Conservation (phyloP, 129 eudicot genomes). For the Glebionis coronaria region DNA sequence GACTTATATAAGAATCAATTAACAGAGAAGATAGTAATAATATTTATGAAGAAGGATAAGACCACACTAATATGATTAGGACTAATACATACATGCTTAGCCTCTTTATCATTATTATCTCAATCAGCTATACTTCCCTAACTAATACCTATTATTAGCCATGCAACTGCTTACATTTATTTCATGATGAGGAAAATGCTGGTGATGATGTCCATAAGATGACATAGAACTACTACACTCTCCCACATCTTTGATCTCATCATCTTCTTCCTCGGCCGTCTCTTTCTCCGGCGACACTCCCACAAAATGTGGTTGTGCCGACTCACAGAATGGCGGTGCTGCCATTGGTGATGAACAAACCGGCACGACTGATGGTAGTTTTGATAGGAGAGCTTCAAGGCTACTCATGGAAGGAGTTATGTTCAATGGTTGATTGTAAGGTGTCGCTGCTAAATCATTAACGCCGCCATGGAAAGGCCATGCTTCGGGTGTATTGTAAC, state of each 20-base stretch:
- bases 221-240: slow-evolving; percentile 54
- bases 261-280: slow-evolving; percentile 43
- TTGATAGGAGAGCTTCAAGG: slow-evolving; percentile 91
- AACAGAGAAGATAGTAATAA: not conserved
- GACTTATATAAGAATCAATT: not conserved
- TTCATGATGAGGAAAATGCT: slow-evolving; percentile 58
- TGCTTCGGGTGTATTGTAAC: slow-evolving; percentile 35
- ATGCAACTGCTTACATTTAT: slow-evolving; percentile 62
- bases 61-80: slow-evolving; percentile 14
- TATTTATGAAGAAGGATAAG: not conserved
- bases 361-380: slow-evolving; percentile 87
- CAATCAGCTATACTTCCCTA: not conserved
- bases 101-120: slow-evolving; percentile 4
- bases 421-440: slow-evolving; percentile 43
- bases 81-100: slow-evolving; percentile 32
- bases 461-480: slow-evolving; percentile 36
- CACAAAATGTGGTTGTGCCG: slow-evolving; percentile 35
- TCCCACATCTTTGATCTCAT: slow-evolving; percentile 74
- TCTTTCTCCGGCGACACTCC: slow-evolving; percentile 37
- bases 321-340: slow-evolving; percentile 30
- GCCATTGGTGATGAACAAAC: slow-evolving; percentile 30
- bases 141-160: slow-evolving; percentile 51
- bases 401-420: slow-evolving; percentile 98
- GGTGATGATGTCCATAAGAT: slow-evolving; percentile 43
- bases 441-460: slow-evolving; percentile 25